A percentile compares a stretch with the other conserved stretches of the same genome.
Evolutionary conservation across 2,329 filamentous ascomycete species (phyloP).

Genomic region (Hymenoscyphus linearis): DNA sequence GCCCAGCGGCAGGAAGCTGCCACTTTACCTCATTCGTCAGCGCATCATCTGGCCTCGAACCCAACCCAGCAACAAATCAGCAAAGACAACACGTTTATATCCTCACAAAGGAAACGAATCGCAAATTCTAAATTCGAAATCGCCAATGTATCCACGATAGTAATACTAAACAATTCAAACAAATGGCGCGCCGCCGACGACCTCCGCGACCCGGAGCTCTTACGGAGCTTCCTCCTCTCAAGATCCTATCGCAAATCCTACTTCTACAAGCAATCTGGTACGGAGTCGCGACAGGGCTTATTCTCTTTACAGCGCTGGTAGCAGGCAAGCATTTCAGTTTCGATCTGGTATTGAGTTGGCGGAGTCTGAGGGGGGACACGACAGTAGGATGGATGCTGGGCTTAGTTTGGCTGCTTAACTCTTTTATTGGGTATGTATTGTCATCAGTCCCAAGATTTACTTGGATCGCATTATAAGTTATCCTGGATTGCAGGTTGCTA

Average conservation of each 20-base stretch:
- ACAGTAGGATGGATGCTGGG: slow-evolving; percentile 66
- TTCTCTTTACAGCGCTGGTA: slow-evolving; percentile 63
- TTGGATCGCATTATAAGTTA: background rate
- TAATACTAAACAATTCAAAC: background rate
- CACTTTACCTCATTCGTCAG: slow-evolving; percentile 1
- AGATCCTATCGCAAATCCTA: slow-evolving; percentile 62
- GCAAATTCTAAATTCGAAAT: background rate
- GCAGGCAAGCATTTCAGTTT: slow-evolving; percentile 54
- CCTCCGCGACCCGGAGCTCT: slow-evolving; percentile 61
- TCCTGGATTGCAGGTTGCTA: background rate
- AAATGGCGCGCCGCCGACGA: slow-evolving; percentile 45
- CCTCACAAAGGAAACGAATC: background rate
- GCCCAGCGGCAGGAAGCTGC: slow-evolving; percentile 16
- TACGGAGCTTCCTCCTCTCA: slow-evolving; percentile 60
- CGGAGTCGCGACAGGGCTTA: slow-evolving; percentile 52
- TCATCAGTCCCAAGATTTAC: background rate
- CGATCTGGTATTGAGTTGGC: slow-evolving; percentile 59
- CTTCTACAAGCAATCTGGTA: slow-evolving; percentile 63
- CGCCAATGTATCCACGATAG: slow-evolving; percentile 12
- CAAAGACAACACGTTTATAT: background rate
- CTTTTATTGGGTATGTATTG: slow-evolving; percentile 52
- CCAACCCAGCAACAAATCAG: background rate
- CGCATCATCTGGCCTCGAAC: background rate
- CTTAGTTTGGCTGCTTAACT: slow-evolving; percentile 62
- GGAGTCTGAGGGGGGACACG: slow-evolving; percentile 58